Conservation (phyloP, 768 basidiomycete genomes). For the Podaxis mareebaensis region DNA sequence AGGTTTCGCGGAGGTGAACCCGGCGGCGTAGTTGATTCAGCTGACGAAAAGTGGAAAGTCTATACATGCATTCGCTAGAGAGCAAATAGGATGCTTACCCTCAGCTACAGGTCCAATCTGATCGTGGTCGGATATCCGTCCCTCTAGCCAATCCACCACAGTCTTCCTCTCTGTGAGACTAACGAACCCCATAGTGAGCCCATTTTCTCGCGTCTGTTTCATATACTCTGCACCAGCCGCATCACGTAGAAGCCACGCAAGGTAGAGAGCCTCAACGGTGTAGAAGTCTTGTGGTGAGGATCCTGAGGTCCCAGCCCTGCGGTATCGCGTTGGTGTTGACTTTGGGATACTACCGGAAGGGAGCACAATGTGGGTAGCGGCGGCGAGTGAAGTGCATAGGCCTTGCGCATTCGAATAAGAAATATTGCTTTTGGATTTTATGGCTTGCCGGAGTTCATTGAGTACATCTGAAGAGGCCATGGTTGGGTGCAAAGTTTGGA, state of each 20-base stretch:
- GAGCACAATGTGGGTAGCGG: slow-evolving; percentile 69
- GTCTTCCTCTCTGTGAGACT: slow-evolving; percentile 85
- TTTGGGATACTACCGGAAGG: slow-evolving; percentile 61
- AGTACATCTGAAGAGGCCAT: slow-evolving; percentile 51
- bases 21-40: slow-evolving; percentile 48
- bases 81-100: slow-evolving; percentile 31
- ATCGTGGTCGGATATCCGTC: slow-evolving; percentile 49
- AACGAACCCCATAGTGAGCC: slow-evolving; percentile 74
- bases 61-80: not conserved
- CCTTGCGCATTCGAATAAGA: slow-evolving; percentile 46
- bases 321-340: slow-evolving; percentile 74
- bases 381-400: slow-evolving; percentile 46
- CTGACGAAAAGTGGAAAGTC: not conserved
- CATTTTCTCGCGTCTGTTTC: slow-evolving; percentile 76
- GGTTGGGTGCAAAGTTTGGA: slow-evolving; percentile 15
- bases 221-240: slow-evolving; percentile 84
- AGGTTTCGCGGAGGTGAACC: slow-evolving; percentile 43
- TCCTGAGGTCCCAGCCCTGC: slow-evolving; percentile 52
- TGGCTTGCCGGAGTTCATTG: slow-evolving; percentile 59
- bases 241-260: slow-evolving; percentile 81
- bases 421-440: slow-evolving; percentile 53
- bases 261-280: slow-evolving; percentile 77
- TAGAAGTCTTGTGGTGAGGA: slow-evolving; percentile 55
- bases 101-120: slow-evolving; percentile 46
- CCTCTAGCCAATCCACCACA: slow-evolving; percentile 85